Evolutionary conservation across 306 rosid species (phyloP), one percentile per base, ranked within the genome.

Genomic region (Oemleria cerasiformis): DNA sequence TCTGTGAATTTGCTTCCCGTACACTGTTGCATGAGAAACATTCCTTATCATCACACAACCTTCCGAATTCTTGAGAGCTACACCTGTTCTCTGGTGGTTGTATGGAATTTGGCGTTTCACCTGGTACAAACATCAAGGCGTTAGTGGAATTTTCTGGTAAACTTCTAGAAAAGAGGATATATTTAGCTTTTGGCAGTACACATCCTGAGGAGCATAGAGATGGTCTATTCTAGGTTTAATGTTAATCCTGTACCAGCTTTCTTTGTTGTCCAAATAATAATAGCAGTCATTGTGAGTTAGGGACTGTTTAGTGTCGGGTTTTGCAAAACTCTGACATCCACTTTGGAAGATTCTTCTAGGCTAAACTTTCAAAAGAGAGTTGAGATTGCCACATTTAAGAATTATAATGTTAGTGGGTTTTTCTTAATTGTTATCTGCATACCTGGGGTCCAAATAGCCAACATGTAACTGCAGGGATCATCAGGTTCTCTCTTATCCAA

Each of bases 381-480:
- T n/a, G 50, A 56, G 72, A 70, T 70, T 20, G 12, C 66, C 66
- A 17, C 15, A 43, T 8, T 8, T 30, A 71, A 57, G 19, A 43
- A 42, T 57, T 55, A 25, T 21, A 16, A 21, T 25, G 41, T 30
- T 38, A 30, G 20, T 38, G 0, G 42, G 30, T 13, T 42, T 42
- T 25, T 44, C 56, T 60, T 30, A 30, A 40, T 4, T 30, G 69
- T 56, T 51, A 40, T 73, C 75, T 73, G 63, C 77, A 64, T 85
- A 88, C 99, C 99, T 88, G 99, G 99, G 65, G 97, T 86, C 99
- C 99, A 95, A 80, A 95, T 92, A 60, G 99, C 97, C 74, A 95
- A 87, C 67, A 95, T 92, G 88, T 95, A 95, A 55, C 75, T 81
- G 83, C 93, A 86, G 21, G 99, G 99, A 78, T 95, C 99, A 80